Percentiles rank a stretch among this genome's conserved stretches.
Conservation (phyloP, 1,139 yeast species). For the Geotrichum cucujoidarum region DNA sequence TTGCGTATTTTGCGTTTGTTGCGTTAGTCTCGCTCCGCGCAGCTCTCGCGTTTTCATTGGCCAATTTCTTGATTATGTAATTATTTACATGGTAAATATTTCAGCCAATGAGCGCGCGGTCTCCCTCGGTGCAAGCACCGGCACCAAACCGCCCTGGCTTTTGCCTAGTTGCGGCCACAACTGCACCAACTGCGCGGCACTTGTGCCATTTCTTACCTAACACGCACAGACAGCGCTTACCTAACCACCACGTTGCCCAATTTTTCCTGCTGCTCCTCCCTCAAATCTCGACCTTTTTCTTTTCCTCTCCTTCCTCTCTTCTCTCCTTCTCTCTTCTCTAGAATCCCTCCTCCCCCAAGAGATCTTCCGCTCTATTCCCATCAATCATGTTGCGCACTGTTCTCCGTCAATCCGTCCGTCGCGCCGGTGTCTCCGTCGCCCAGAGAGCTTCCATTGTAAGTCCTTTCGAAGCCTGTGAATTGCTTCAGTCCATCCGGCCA, state of each 20-base stretch:
- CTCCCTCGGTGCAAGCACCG: neutral
- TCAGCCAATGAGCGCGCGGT: neutral
- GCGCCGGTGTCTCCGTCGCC: constrained; percentile 37
- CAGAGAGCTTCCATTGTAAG: constrained; percentile 30
- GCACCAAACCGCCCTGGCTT: neutral
- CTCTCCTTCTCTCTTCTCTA: constrained; percentile 22
- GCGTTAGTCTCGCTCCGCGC: too few relatives aligned
- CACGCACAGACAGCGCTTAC: neutral
- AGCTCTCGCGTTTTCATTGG: too few relatives aligned
- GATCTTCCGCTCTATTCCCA: neutral
- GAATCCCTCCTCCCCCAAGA: constrained; percentile 11
- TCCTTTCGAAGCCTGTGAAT: neutral
- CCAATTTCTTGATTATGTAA: neutral
- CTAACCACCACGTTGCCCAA: neutral
- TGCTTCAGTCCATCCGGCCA: neutral
- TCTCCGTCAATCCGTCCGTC: constrained; percentile 40
- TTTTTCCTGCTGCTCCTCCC: constrained; percentile 4
- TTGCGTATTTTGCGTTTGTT: too few relatives aligned
- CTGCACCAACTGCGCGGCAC: neutral
- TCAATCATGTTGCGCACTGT: constrained; percentile 41
- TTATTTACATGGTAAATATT: neutral
- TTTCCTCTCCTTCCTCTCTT: constrained; percentile 15
- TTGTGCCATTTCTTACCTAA: neutral
- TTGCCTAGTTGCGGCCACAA: neutral
- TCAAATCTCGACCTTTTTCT: neutral